phyloP scores from a whole-genome alignment of 768 basidiomycete species.

The Udeniomyces megalosporus region DNA sequence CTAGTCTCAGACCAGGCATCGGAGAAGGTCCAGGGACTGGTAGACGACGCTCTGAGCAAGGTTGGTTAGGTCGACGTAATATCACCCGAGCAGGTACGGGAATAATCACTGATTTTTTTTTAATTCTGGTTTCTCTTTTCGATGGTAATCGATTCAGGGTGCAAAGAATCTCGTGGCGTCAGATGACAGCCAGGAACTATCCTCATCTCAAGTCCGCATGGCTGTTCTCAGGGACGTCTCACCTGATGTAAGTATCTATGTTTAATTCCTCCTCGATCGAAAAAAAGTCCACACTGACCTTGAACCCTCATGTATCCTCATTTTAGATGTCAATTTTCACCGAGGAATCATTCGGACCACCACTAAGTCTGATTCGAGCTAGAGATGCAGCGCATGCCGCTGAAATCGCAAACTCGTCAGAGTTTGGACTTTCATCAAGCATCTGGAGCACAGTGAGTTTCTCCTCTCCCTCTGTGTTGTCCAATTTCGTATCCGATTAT shows the following conservation, averaged over 20 bases:
- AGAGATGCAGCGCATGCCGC: slow-evolving; percentile 37
- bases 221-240: slow-evolving; percentile 13
- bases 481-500: too few relatives aligned
- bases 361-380: slow-evolving; percentile 33
- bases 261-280: neutral
- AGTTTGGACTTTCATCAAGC: slow-evolving; percentile 39
- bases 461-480: neutral
- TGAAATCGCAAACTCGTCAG: slow-evolving; percentile 40
- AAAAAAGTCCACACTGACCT: neutral
- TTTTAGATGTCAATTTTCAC: slow-evolving; percentile 12
- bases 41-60: slow-evolving; percentile 3
- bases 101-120: neutral
- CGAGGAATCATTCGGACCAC: slow-evolving; percentile 47
- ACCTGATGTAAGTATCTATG: slow-evolving; percentile 8
- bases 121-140: neutral
- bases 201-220: neutral
- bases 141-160: neutral
- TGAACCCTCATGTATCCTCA: neutral
- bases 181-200: neutral
- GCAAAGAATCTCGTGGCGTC: neutral
- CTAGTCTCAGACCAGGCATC: neutral
- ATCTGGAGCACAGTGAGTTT: slow-evolving; percentile 36
- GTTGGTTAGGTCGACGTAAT: too few relatives aligned
- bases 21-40: neutral
- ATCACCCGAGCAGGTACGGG: too few relatives aligned